A percentile compares a stretch with the other conserved stretches of the same genome.
phyloP scores from a whole-genome alignment of 441 rosid species.

The Rhodomyrtus psidioides region DNA sequence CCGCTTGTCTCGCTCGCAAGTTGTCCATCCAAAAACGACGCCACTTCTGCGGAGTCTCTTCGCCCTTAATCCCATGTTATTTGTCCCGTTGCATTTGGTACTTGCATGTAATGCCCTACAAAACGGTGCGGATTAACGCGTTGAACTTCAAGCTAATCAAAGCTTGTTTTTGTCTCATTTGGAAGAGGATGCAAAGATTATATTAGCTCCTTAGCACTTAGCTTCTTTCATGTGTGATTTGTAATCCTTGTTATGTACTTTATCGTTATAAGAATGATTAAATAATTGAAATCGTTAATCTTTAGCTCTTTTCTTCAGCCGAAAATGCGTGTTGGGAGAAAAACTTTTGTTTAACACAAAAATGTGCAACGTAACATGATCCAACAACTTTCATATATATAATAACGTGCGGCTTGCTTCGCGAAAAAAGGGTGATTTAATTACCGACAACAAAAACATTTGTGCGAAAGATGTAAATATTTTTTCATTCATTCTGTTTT shows the following conservation, averaged over 20 bases:
- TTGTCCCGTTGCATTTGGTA: not conserved
- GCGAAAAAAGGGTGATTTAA: no score
- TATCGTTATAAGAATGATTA: not conserved
- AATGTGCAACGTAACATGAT: not conserved
- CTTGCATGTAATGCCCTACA: not conserved
- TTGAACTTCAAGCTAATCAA: not conserved
- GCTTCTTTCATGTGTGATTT: not conserved
- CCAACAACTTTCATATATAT: not conserved
- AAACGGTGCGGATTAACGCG: not conserved
- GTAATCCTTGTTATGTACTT: not conserved
- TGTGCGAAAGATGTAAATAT: no score
- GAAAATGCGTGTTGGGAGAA: not conserved
- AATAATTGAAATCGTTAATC: not conserved
- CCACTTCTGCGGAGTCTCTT: not conserved
- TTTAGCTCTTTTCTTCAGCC: not conserved
- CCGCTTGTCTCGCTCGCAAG: not conserved
- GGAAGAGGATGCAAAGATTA: not conserved
- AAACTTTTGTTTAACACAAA: not conserved
- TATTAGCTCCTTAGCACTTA: not conserved
- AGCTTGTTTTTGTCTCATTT: not conserved
- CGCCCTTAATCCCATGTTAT: not conserved
- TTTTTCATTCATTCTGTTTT: no score
- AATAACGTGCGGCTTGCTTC: not conserved
- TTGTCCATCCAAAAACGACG: not conserved
- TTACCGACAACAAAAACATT: no score